These are phyloP conservation scores for Clitoria ternatea DNA, from an alignment of 306 rosid species.

Conservation along the genomic window DNA sequence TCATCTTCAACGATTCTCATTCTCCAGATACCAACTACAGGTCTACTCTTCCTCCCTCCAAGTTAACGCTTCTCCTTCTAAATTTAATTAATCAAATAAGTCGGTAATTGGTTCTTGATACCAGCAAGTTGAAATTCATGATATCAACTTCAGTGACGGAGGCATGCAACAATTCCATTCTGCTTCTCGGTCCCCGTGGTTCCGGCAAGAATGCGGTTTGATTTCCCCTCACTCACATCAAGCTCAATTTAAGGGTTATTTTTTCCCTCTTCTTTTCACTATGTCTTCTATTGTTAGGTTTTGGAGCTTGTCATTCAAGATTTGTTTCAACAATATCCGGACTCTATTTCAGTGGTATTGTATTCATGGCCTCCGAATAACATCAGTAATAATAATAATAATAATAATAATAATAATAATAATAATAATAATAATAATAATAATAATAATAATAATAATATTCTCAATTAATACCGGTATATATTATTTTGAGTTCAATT, in stretches of 20 bases:
- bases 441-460: too few relatives aligned
- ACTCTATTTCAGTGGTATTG: slow-evolving; percentile 66
- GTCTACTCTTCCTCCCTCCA: not conserved
- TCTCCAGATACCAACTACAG: slow-evolving; percentile 59
- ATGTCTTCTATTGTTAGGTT: slow-evolving; percentile 38
- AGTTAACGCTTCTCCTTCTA: not conserved
- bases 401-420: too few relatives aligned
- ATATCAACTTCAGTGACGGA: slow-evolving; percentile 70
- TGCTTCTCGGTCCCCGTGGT: slow-evolving; percentile 89
- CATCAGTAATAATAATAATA: too few relatives aligned
- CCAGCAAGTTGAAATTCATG: slow-evolving; percentile 74
- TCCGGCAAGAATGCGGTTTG: slow-evolving; percentile 71
- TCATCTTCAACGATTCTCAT: slow-evolving; percentile 41
- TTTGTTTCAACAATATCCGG: slow-evolving; percentile 53
- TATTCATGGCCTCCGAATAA: not conserved
- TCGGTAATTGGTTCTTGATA: not conserved
- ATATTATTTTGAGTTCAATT: slow-evolving; percentile 5
- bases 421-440: too few relatives aligned
- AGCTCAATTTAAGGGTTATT: not conserved
- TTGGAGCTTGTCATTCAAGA: slow-evolving; percentile 75
- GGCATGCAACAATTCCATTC: slow-evolving; percentile 78
- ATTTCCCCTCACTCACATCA: not conserved
- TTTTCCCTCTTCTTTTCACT: not conserved
- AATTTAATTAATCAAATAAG: not conserved
- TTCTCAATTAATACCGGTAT: too few relatives aligned